These are phyloP conservation scores for Ophiostoma sp. DNA, from an alignment of 2,329 filamentous ascomycete genomes.

Conservation along the genomic window DNA sequence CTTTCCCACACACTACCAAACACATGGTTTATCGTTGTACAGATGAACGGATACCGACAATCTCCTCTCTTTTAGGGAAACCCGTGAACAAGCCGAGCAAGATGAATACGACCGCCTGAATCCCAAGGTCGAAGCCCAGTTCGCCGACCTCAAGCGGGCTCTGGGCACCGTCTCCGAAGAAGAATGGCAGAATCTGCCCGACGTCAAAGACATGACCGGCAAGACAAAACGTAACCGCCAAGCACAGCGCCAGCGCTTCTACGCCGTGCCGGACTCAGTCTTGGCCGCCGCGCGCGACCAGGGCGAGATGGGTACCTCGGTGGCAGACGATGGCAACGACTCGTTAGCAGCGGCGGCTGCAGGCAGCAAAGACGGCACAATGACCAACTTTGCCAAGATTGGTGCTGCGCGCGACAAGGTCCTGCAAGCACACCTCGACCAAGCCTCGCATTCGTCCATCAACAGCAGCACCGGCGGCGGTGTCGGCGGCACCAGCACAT, in stretches of 20 bases:
- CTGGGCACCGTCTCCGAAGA: constrained; percentile 86
- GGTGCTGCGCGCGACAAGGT: constrained; percentile 95
- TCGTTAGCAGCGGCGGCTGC: constrained; percentile 32
- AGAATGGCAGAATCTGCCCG: constrained; percentile 91
- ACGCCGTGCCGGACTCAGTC: constrained; percentile 94
- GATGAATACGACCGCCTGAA: constrained; percentile 97
- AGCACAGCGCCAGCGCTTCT: constrained; percentile 77
- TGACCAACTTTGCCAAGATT: constrained; percentile 97
- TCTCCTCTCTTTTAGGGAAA: constrained; percentile 62
- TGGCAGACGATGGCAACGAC: constrained; percentile 68
- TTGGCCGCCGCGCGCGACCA: constrained; percentile 78
- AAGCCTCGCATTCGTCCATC: constrained; percentile 73
- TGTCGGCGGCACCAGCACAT: constrained; percentile 51
- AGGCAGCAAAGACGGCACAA: constrained; percentile 67
- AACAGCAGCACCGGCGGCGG: not conserved
- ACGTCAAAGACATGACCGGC: constrained; percentile 93
- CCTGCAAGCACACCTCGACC: constrained; percentile 63
- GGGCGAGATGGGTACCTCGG: constrained; percentile 76
- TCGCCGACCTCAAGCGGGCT: constrained; percentile 89
- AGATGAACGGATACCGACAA: constrained; percentile 62
- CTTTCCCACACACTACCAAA: constrained; percentile 6
- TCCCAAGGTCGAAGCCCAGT: constrained; percentile 96
- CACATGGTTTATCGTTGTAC: constrained; percentile 35
- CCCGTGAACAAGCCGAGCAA: constrained; percentile 80
- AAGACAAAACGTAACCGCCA: constrained; percentile 84